Percentiles rank a stretch among this genome's conserved stretches.
These are phyloP conservation scores for Didymella keratinophila DNA, from an alignment of 2,329 filamentous ascomycete species.

Conservation along the genomic window DNA sequence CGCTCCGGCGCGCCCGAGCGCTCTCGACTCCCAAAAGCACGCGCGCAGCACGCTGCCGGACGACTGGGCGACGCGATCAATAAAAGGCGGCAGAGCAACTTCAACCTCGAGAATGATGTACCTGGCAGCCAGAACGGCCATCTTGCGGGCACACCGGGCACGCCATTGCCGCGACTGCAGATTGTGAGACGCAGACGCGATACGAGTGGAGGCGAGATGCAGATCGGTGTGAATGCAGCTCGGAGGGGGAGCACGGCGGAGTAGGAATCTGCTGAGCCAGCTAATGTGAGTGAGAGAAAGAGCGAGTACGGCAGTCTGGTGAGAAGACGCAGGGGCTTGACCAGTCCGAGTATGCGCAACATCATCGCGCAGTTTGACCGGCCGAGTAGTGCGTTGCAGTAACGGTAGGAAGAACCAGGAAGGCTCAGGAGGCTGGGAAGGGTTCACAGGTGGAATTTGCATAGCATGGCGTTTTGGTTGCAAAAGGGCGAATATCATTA, in stretches of 20 bases:
- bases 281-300: neutral
- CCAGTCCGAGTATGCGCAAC: conserved; percentile 5
- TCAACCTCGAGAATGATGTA: conserved; percentile 36
- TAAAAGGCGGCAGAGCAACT: conserved; percentile 37
- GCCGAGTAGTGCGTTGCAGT: neutral
- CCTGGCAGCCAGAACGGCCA: conserved; percentile 17
- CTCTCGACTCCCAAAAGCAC: conserved; percentile 44
- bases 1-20: conserved; percentile 21
- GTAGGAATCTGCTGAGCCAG: conserved; percentile 13
- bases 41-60: conserved; percentile 30
- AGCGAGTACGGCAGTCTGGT: conserved; percentile 13
- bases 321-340: conserved; percentile 9
- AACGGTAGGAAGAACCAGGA: neutral
- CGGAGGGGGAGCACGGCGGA: conserved; percentile 8
- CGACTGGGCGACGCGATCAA: conserved; percentile 40
- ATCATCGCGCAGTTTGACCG: conserved; percentile 11
- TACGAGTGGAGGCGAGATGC: conserved; percentile 46
- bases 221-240: conserved; percentile 25
- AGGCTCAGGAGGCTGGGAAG: neutral
- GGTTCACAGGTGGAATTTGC: neutral
- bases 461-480: conserved; percentile 15
- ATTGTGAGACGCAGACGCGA: conserved; percentile 46
- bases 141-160: conserved; percentile 14
- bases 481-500: conserved; percentile 39
- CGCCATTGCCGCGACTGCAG: conserved; percentile 42